Evolutionary conservation across 2,329 filamentous ascomycete species (phyloP).

Genomic region (Aspergillus hortae): DNA sequence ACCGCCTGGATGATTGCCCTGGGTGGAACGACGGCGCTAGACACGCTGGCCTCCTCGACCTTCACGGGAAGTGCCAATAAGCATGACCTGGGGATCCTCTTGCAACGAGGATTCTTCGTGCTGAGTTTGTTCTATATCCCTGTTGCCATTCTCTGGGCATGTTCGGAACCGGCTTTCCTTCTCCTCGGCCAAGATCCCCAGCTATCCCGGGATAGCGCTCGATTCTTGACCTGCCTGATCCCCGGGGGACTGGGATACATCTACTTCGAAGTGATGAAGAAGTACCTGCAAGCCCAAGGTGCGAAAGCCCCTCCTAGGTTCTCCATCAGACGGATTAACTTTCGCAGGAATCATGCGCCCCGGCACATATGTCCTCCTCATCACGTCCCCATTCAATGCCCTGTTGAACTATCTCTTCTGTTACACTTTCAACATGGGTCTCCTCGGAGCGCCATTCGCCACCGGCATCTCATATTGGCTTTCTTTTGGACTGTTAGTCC

Average conservation of each 20-base stretch:
- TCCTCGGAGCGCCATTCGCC: constrained; percentile 76
- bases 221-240: constrained; percentile 69
- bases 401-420: constrained; percentile 65
- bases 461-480: constrained; percentile 84
- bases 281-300: constrained; percentile 58
- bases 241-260: constrained; percentile 83
- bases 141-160: constrained; percentile 70
- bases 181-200: constrained; percentile 73
- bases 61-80: constrained; percentile 80
- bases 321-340: neutral
- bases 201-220: constrained; percentile 69
- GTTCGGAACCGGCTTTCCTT: constrained; percentile 69
- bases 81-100: constrained; percentile 70
- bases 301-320: constrained; percentile 5
- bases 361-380: constrained; percentile 60
- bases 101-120: constrained; percentile 73
- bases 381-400: constrained; percentile 59
- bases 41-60: constrained; percentile 77
- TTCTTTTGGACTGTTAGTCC: constrained; percentile 71
- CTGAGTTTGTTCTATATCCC: constrained; percentile 69
- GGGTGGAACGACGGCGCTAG: constrained; percentile 79
- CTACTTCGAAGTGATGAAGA: constrained; percentile 76
- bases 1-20: constrained; percentile 84
- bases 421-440: constrained; percentile 65
- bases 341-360: constrained; percentile 57